phyloP scores from a whole-genome alignment of 2,329 filamentous ascomycete species.

The Cryphonectria radicalis region DNA sequence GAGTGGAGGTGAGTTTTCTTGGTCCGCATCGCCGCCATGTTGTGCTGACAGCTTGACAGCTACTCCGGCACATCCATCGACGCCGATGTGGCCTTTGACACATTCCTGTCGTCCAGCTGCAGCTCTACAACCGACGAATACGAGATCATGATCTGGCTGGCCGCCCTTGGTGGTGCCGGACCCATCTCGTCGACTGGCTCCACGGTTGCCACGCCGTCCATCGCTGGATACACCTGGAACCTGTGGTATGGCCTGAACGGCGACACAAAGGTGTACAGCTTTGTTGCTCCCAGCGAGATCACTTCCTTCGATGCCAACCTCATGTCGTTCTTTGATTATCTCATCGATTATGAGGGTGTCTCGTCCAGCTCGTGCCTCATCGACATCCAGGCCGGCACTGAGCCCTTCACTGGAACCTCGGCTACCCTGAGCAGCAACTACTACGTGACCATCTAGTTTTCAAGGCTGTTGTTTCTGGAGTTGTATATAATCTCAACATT shows the following conservation, averaged over 20 bases:
- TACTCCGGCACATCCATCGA: constrained; percentile 43
- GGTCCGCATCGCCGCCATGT: background rate
- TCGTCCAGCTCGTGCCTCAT: constrained; percentile 51
- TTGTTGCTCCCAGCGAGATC: constrained; percentile 45
- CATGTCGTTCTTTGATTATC: constrained; percentile 59
- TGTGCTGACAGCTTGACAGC: constrained; percentile 32
- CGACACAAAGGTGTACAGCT: constrained; percentile 63
- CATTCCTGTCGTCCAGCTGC: constrained; percentile 58
- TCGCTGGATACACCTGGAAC: constrained; percentile 58
- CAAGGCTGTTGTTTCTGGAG: background rate
- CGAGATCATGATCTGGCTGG: constrained; percentile 70
- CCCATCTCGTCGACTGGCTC: constrained; percentile 59
- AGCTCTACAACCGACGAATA: constrained; percentile 49
- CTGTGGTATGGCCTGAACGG: constrained; percentile 64
- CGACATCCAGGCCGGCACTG: constrained; percentile 58
- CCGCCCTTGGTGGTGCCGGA: constrained; percentile 59
- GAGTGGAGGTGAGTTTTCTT: constrained; percentile 40
- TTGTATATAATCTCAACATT: background rate
- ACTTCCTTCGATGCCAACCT: constrained; percentile 62
- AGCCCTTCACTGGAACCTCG: constrained; percentile 56
- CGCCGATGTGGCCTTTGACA: constrained; percentile 63
- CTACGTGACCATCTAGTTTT: constrained; percentile 18
- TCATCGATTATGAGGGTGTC: constrained; percentile 53
- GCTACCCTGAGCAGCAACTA: constrained; percentile 28
- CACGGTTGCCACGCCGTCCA: constrained; percentile 55